Evolutionary conservation across 805 yeast genomes (phyloP), one percentile per base, ranked within the genome.

Genomic region (Debaryomyces prosopidis): DNA sequence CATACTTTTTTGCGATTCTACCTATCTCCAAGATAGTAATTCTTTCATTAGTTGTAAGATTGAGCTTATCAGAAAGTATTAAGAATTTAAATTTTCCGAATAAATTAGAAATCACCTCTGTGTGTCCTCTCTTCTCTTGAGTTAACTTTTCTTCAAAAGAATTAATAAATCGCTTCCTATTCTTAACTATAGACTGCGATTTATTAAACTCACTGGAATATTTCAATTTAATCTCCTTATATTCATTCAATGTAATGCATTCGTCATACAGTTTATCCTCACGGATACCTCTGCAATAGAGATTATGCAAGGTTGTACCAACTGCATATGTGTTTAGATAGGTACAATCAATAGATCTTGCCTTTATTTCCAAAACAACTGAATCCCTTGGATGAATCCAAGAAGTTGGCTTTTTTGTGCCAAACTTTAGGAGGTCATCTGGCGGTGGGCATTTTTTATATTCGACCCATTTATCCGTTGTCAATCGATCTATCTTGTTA

Each of bases 341-440:
- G 0, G 77, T 63, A 10, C 68, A 69, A 47, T 81, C 83, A 5
- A 89, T 71, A 2, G 90, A 82, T 36, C 96, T 71, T 0, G 96
- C 95, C 58, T 87, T 89, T 14, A 91, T 81, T 59, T 90, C 96
- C 6, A 92, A 56, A 0, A 92, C 92, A 2, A 91, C 58, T 1
- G 96, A 86, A 23, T 87, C 80, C 32, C 73, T 68, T 0, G 97
- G 97, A 46, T 82, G 69, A 20, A 92, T 86, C 95, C 96, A 91
- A 47, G 75, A 77, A 27, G 75, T 80, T 0, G 97, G 96, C 11
- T 68, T 62, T 41, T 76, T 72, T 4, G 75, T 68, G 1, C 89
- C 91, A 66, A 85, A 86, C 44, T 69, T 67, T 1, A 83, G 42
- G 1, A 73, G 31, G 1, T 59, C 53, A 0, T 63, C 44, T 0